phyloP scores from a whole-genome alignment of 495 filamentous ascomycete genomes.

The Neurospora tetraspora region DNA sequence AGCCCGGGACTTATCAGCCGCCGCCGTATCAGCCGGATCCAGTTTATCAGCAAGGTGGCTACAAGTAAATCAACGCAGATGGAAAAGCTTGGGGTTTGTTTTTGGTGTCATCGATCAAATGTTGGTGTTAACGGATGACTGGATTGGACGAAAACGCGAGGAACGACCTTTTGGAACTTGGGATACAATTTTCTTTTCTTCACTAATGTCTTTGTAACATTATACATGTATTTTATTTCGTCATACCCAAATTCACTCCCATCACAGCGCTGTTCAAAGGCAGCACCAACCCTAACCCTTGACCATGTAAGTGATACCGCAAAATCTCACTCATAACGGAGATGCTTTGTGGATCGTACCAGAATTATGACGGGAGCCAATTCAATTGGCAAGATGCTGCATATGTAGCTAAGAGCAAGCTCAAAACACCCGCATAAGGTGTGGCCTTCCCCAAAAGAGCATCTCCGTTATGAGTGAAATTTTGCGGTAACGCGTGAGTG shows the following conservation, averaged over 20 bases:
- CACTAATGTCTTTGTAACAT: neutral
- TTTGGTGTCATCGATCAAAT: neutral
- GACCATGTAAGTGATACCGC: neutral
- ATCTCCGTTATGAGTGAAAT: too few relatives aligned
- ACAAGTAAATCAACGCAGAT: neutral
- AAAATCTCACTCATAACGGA: too few relatives aligned
- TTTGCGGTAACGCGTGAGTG: too few relatives aligned
- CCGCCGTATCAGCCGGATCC: neutral
- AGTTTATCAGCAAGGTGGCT: neutral
- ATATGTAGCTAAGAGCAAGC: too few relatives aligned
- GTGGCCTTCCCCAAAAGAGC: too few relatives aligned
- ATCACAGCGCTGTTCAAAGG: neutral
- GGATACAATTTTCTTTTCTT: neutral
- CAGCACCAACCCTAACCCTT: neutral
- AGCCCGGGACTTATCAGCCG: neutral
- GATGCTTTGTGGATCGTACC: too few relatives aligned
- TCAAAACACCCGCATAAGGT: too few relatives aligned
- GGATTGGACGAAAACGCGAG: neutral
- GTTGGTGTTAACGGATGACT: neutral
- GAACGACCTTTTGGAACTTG: neutral
- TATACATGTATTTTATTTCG: neutral
- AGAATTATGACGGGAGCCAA: too few relatives aligned
- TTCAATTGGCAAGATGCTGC: too few relatives aligned
- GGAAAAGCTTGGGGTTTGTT: neutral
- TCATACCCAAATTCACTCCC: neutral